These are phyloP conservation scores for Puccinia horiana DNA, from an alignment of 1,284 basidiomycete genomes.

Conservation along the genomic window DNA sequence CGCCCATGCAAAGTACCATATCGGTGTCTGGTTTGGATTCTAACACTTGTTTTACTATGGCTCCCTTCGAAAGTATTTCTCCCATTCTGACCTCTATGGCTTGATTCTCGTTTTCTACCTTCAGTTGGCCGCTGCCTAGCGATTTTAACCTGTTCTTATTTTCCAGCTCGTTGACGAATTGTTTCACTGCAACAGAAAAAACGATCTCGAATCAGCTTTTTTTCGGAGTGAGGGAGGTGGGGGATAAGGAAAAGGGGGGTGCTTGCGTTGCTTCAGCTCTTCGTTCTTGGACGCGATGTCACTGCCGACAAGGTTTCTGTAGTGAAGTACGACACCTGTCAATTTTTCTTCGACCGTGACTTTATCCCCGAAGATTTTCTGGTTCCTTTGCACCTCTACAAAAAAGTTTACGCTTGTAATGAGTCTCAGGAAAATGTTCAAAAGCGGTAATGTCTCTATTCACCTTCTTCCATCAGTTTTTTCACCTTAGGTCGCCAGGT, in stretches of 20 bases:
- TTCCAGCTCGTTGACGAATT: background rate
- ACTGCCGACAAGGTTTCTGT: background rate
- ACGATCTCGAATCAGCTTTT: background rate
- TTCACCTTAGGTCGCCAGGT: background rate
- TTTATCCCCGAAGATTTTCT: background rate
- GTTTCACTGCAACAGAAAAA: background rate
- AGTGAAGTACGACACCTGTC: slow-evolving; percentile 18
- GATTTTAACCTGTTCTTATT: too few relatives aligned
- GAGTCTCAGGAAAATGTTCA: background rate
- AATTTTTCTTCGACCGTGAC: slow-evolving; percentile 5
- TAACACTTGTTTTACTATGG: background rate
- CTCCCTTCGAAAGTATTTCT: background rate
- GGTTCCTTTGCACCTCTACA: background rate
- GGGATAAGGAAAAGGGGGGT: background rate
- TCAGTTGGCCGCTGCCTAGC: background rate
- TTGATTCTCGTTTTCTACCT: background rate
- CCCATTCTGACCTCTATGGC: slow-evolving; percentile 12
- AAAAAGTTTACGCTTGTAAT: background rate
- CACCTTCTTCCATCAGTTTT: background rate
- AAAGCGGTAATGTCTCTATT: background rate
- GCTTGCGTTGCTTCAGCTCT: background rate
- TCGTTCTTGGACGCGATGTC: background rate
- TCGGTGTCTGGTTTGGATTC: background rate
- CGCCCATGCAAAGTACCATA: background rate
- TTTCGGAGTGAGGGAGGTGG: background rate